Evolutionary conservation across 2,329 filamentous ascomycete species (phyloP).

Genomic region (Hypomyces rosellus): DNA sequence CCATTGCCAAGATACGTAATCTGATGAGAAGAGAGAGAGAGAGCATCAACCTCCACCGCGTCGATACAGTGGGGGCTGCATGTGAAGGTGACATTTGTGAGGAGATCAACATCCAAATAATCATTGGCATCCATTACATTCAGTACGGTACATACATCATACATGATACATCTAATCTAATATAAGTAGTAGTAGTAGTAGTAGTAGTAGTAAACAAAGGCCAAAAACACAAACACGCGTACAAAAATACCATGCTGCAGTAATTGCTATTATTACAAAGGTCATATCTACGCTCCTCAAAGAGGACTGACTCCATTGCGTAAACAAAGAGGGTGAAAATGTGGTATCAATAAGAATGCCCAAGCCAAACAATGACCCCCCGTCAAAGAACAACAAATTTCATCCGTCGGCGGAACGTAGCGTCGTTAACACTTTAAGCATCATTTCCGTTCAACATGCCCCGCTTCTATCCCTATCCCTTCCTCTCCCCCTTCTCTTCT

Average conservation of each 20-base stretch:
- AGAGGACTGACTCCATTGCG: slow-evolving; percentile 1
- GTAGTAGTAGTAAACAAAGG: too few species aligned
- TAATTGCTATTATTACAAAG: slow-evolving; percentile 16
- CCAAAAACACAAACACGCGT: background rate
- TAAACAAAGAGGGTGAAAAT: slow-evolving; percentile 20
- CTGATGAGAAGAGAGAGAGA: too few species aligned
- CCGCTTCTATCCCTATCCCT: background rate
- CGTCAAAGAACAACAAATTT: slow-evolving; percentile 12
- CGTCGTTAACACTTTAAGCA: slow-evolving; percentile 14
- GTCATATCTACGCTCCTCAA: slow-evolving; percentile 2
- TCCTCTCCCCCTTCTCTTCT: background rate
- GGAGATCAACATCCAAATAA: too few species aligned
- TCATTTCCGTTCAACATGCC: slow-evolving; percentile 7
- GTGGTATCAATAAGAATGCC: slow-evolving; percentile 31
- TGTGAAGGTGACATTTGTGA: too few species aligned
- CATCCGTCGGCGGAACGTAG: slow-evolving; percentile 13
- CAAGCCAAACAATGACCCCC: slow-evolving; percentile 22
- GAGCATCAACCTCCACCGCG: too few species aligned
- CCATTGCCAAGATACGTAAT: too few species aligned
- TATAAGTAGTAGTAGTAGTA: too few species aligned
- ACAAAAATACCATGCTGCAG: background rate
- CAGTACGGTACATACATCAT: too few species aligned
- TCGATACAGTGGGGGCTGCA: too few species aligned
- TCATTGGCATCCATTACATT: too few species aligned
- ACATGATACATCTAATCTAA: too few species aligned